Percentiles rank a stretch among this genome's conserved stretches.
These are phyloP conservation scores for Phlyctochytrium arcticum DNA, from an alignment of 192 early-diverging fungal genomes.

Conservation along the genomic window DNA sequence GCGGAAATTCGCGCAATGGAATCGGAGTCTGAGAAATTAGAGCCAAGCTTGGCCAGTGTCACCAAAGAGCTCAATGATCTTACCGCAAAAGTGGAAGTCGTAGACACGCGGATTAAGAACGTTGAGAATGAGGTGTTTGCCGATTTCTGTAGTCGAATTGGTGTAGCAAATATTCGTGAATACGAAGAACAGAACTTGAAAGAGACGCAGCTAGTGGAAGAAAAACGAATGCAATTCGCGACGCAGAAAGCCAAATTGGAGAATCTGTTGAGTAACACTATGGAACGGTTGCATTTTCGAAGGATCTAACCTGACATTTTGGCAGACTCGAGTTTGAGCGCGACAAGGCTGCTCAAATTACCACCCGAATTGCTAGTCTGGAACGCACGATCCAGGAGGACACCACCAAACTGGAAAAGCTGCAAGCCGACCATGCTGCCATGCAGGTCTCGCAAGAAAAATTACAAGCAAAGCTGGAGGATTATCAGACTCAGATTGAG, in stretches of 20 bases:
- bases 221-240: constrained; percentile 72
- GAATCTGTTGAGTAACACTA: constrained; percentile 63
- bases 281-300: background rate
- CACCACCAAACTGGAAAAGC: constrained; percentile 16
- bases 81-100: constrained; percentile 44
- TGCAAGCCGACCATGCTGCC: constrained; percentile 33
- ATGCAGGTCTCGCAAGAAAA: constrained; percentile 41
- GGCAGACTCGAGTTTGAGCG: constrained; percentile 63
- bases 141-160: constrained; percentile 70
- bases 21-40: background rate
- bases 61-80: background rate
- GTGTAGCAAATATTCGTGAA: constrained; percentile 74
- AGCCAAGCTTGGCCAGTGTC: too few species aligned
- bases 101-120: constrained; percentile 44
- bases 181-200: constrained; percentile 77
- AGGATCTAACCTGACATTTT: background rate
- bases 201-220: constrained; percentile 64
- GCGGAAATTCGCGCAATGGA: background rate
- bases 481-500: constrained; percentile 46
- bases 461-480: constrained; percentile 38
- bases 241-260: constrained; percentile 74
- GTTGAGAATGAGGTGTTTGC: constrained; percentile 70
- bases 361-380: constrained; percentile 58
- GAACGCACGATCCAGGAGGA: constrained; percentile 38
- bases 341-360: constrained; percentile 60